Conservation (phyloP, 441 rosid genomes). For the Populus hybrid region DNA sequence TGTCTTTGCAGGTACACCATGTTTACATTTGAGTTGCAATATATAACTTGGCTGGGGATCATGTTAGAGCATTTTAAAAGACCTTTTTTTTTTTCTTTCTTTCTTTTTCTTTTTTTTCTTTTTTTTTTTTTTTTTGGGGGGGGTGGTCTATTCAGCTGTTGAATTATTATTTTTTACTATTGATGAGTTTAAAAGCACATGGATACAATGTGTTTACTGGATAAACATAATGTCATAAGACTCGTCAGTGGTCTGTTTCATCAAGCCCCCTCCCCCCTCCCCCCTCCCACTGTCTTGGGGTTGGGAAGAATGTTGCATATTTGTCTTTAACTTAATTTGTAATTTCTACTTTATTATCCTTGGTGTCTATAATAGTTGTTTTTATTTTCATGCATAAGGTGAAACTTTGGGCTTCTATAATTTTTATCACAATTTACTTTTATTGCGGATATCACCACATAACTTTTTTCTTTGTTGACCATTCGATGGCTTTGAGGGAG, state of each 20-base stretch:
- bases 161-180: neutral
- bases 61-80: neutral
- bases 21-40: neutral
- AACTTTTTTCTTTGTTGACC: neutral
- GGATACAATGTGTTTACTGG: neutral
- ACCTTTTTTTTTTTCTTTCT: neutral
- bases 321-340: neutral
- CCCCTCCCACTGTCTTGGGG: neutral
- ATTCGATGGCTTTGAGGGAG: neutral
- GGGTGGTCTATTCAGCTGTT: neutral
- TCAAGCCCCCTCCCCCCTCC: neutral
- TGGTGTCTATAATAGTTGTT: neutral
- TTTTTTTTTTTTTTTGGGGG: too few relatives aligned
- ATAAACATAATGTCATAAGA: neutral
- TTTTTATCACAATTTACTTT: neutral
- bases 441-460: neutral
- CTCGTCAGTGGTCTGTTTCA: neutral
- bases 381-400: neutral
- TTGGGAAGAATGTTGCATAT: neutral
- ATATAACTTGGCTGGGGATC: neutral
- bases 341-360: neutral
- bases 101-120: neutral
- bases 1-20: conserved; percentile 84
- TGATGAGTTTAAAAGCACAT: neutral
- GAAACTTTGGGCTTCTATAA: neutral